Base-by-base conservation (phyloP, 1,284 basidiomycete species). In the Anthracocystis setariae region DNA sequence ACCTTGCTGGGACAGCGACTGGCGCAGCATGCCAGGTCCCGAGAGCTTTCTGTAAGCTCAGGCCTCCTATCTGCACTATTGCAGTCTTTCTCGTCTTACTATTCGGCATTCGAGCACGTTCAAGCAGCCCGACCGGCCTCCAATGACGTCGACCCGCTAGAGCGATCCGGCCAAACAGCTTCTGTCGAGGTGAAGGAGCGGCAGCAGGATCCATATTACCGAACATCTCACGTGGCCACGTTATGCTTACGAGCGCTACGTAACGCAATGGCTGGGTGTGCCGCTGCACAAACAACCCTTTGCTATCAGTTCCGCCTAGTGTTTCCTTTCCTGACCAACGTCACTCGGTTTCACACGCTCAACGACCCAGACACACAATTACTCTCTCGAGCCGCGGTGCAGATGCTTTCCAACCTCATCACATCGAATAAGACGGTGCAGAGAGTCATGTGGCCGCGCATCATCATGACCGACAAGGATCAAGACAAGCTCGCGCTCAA, bases 391-490 rank as follows among this genome's bases (percentile, higher is more conserved):
- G 43, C 70, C 2, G 61, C 52, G 5, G 64, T 45, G 9, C 73
- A 74, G 46, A 55, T 74, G 52, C 64, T 74, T 2, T 65, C 69
- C 39, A 74, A 74, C 23, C 51, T 72, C 12, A 57, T 72, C 43
- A 74, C 68, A 17, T 32, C 42, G 3, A 74, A 74, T n/a, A 35
- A 42, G 13, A 25, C 38, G 0, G 50, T 62, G 3, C 73, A 74
- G 24, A n/a, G 33, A 3, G 21, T 24, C 3, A 42, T 74, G n/a
- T 72, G 68, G 73, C 40, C 47, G 3, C 47, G 53, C 27, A 51
- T 65, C 17, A 56, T 73, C 38, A 42, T 42, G 3, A 45, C 58
- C 18, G 25, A 51, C 7, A 46, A 25, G 20, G 39, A 52, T 1
- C 25, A 54, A 13, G 44, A 70, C 27, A 57, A 46, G 33, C 46